Percentiles rank a stretch among this genome's conserved stretches.
These are phyloP conservation scores for Cutaneotrichosporon cutaneum DNA, from an alignment of 1,284 basidiomycete species.

Conservation along the genomic window DNA sequence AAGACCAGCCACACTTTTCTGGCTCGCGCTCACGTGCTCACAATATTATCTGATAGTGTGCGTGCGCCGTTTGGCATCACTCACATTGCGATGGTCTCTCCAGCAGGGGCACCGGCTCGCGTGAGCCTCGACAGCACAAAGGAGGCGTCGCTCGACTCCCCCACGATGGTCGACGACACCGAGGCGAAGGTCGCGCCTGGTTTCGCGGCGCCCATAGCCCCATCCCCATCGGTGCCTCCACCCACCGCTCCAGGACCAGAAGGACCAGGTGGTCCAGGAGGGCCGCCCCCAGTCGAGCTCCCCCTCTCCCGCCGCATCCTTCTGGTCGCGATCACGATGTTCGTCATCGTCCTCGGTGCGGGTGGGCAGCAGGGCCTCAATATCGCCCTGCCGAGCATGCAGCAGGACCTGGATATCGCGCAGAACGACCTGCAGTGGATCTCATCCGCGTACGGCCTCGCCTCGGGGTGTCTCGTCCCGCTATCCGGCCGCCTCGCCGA, in stretches of 20 bases:
- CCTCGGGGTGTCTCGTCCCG: conserved; percentile 46
- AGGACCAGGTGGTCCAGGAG: background rate
- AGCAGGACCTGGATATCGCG: conserved; percentile 31
- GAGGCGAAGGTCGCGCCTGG: background rate
- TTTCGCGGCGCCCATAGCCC: background rate
- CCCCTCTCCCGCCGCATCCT: conserved; percentile 12
- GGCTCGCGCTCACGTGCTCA: too few relatives aligned
- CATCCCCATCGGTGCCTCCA: background rate
- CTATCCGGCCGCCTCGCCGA: conserved; percentile 48
- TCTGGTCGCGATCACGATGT: conserved; percentile 16
- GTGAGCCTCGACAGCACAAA: too few relatives aligned
- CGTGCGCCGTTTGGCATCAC: background rate
- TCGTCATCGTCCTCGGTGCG: conserved; percentile 15
- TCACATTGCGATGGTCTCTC: background rate
- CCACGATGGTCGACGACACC: background rate
- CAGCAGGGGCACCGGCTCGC: background rate
- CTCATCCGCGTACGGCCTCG: conserved; percentile 42
- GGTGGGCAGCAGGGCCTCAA: conserved; percentile 32
- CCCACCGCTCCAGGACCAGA: background rate
- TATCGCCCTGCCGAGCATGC: conserved; percentile 47
- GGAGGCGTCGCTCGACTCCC: background rate
- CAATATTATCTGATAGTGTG: background rate
- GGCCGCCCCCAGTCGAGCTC: background rate
- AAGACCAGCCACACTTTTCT: too few relatives aligned
- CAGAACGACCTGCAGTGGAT: conserved; percentile 44